These are phyloP conservation scores for Blepharisma japonicum DNA, from an alignment of 73 alveolate genomes.

Conservation along the genomic window DNA sequence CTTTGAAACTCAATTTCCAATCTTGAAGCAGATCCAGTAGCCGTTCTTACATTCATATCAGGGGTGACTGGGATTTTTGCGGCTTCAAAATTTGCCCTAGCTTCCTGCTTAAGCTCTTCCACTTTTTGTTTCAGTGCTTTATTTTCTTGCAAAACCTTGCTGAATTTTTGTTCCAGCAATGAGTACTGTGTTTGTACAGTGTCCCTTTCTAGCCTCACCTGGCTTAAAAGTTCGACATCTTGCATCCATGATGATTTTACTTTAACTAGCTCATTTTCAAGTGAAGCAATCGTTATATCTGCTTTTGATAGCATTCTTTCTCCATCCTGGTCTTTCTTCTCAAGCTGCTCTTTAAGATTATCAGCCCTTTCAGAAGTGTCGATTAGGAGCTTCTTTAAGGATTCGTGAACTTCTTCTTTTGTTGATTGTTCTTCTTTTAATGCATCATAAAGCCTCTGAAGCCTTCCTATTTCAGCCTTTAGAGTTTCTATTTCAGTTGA, in stretches of 20 bases:
- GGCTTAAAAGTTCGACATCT: conserved; percentile 12
- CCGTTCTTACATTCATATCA: conserved; percentile 10
- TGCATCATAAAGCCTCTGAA: not conserved
- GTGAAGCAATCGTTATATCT: not conserved
- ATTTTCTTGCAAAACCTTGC: not conserved
- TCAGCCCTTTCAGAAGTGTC: not conserved
- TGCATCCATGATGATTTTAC: conserved; percentile 27
- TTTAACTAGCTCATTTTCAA: not conserved
- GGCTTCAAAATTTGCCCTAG: conserved; percentile 28
- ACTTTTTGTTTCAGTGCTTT: not conserved
- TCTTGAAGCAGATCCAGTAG: not conserved
- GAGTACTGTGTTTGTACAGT: conserved; percentile 13
- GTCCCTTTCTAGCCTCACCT: conserved; percentile 10
- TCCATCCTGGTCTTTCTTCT: not conserved
- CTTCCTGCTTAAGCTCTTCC: conserved; percentile 23
- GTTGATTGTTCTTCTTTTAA: not conserved
- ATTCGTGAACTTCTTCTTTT: conserved; percentile 23
- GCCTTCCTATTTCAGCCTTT: not conserved
- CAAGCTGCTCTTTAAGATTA: not conserved
- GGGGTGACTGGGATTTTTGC: not conserved
- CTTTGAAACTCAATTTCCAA: conserved; percentile 7
- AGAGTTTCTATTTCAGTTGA: not conserved
- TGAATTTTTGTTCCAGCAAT: conserved; percentile 11
- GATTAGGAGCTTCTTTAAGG: not conserved
- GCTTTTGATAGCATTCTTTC: not conserved